Evolutionary conservation across 495 filamentous ascomycete species (phyloP).

Genomic region (Jackrogersella multiformis): DNA sequence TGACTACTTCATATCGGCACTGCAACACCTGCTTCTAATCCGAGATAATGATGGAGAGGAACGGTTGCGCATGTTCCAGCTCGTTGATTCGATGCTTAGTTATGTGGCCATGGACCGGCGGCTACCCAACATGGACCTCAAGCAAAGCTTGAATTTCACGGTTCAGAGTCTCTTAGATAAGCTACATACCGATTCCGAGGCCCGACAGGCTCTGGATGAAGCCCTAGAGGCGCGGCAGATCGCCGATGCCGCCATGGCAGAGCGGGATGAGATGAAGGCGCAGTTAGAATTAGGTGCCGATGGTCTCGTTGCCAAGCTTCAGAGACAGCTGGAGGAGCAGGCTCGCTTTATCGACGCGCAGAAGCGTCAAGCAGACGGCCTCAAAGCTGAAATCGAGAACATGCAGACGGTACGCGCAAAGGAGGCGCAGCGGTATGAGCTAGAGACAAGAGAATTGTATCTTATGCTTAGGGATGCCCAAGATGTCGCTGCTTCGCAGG

Average conservation of each 20-base stretch:
- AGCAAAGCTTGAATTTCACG: conserved; percentile 96
- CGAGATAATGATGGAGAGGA: conserved; percentile 94
- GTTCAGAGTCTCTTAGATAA: conserved; percentile 95
- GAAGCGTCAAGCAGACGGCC: conserved; percentile 79
- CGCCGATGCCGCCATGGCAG: conserved; percentile 93
- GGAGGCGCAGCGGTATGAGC: conserved; percentile 92
- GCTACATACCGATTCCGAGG: conserved; percentile 95
- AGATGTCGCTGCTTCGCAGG: conserved; percentile 88
- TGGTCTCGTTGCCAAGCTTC: conserved; percentile 90
- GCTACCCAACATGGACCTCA: conserved; percentile 94
- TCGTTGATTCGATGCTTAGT: conserved; percentile 96
- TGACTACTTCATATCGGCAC: conserved; percentile 94
- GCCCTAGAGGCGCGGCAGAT: conserved; percentile 87
- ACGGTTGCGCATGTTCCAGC: conserved; percentile 93
- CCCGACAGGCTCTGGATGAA: conserved; percentile 89
- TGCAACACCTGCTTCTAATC: conserved; percentile 95
- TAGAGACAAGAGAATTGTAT: conserved; percentile 96
- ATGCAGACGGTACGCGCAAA: conserved; percentile 86
- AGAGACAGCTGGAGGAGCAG: conserved; percentile 93
- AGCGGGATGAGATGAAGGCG: conserved; percentile 95
- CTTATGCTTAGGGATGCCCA: conserved; percentile 98
- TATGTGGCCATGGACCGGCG: conserved; percentile 99
- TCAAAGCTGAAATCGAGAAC: conserved; percentile 89
- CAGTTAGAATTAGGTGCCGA: conserved; percentile 93
- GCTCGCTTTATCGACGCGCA: conserved; percentile 88